Percentiles rank a stretch among this genome's conserved stretches.
Conservation (phyloP, 495 filamentous ascomycete species). For the Xylaria intraflava region DNA sequence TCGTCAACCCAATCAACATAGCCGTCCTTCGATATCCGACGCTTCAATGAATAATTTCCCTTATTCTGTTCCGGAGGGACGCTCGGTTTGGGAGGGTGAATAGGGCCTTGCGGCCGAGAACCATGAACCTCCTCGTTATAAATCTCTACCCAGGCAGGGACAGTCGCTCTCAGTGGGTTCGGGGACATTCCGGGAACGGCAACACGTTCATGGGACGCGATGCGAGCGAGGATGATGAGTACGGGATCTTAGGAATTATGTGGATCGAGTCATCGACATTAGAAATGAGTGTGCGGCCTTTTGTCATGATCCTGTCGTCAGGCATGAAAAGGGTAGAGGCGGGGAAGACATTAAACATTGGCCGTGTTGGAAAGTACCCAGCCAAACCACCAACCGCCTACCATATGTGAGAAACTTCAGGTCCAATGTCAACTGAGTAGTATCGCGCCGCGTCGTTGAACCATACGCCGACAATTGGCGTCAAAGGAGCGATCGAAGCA, state of each 20-base stretch:
- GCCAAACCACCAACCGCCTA: neutral
- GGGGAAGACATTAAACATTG: slow-evolving; percentile 8
- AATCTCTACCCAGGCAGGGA: slow-evolving; percentile 29
- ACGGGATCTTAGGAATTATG: neutral
- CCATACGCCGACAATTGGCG: neutral
- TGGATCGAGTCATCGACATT: slow-evolving; percentile 1
- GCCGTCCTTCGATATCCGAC: slow-evolving; percentile 49
- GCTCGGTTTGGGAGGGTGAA: slow-evolving; percentile 17
- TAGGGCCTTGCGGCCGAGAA: slow-evolving; percentile 8
- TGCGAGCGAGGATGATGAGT: neutral
- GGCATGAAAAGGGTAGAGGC: neutral
- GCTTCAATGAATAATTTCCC: slow-evolving; percentile 24
- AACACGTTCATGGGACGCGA: slow-evolving; percentile 13
- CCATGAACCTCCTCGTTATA: slow-evolving; percentile 26
- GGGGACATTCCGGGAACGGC: slow-evolving; percentile 20
- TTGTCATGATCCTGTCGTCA: slow-evolving; percentile 7
- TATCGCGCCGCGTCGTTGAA: neutral
- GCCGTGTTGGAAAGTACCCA: neutral
- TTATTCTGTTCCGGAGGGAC: slow-evolving; percentile 24
- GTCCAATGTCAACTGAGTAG: neutral
- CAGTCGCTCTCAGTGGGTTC: slow-evolving; percentile 24
- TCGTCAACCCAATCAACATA: slow-evolving; percentile 40
- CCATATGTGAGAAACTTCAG: neutral
- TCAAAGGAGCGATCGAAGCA: neutral
- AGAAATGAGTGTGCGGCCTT: neutral